Evolutionary conservation across 2,329 filamentous ascomycete genomes (phyloP), one percentile per base, ranked within the genome.

Genomic region (Aaosphaeria pasadenensis): DNA sequence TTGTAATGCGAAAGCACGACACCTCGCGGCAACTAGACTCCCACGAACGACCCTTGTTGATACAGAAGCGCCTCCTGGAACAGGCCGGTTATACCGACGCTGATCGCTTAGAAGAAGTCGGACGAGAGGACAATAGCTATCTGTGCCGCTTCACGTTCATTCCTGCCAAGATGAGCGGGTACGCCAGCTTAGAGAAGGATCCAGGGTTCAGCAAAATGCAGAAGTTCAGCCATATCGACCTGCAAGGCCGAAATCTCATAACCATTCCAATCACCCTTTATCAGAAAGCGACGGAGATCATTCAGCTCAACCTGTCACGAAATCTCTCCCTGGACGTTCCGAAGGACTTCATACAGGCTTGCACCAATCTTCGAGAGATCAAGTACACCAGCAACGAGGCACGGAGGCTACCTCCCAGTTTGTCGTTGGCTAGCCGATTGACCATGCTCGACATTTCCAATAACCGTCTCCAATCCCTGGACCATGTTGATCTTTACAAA

Each of bases 371-470:
- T 17, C 85, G 92, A 44, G 94, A 99, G 68, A 94, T 99, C 77
- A 96, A 95, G 64, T 99, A 88, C 71, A 91, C 89, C 58, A 92
- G 91, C 64, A 97, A 97, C 61, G 94, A 99, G 69, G 89, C 91
- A 3, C 85, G 88, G 69, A 86, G 87, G 60, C 75, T 99, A 28
- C 94, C 94, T 4, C 81, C 85, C 5, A 96, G 91, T 67, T 79
- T 99, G 45, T 85, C 88, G 54, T 79, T 91, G 58, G 92, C 94
- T 29, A 85, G 77, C 54, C 85, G 85, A 52, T 77, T 99, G 59
- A 96, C 90, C 0, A 91, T 90, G 62, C 79, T 99, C 52, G 94
- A 99, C 66, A 86, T 96, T 4, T 96, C 92, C 2, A 97, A 97
- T 71, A 99, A 99, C 65, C 81, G 88, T 49, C 73, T 99, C 24